Evolutionary conservation across 2,329 filamentous ascomycete genomes (phyloP).

Genomic region (Diaporthe destruens): DNA sequence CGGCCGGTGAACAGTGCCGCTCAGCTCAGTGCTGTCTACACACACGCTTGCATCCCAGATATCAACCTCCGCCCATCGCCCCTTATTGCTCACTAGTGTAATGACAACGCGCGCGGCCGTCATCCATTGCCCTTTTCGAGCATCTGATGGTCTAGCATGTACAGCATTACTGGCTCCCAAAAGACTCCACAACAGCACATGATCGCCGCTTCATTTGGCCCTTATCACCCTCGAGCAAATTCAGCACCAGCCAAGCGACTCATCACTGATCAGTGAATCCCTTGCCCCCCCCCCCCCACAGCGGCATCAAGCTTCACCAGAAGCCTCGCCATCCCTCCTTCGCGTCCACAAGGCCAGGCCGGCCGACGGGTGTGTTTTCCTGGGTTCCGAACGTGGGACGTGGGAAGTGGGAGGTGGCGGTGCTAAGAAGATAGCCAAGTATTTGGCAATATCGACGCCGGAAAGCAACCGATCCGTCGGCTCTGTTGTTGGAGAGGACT

Average conservation of each 20-base stretch:
- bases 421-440: constrained; percentile 2
- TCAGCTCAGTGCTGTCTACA: neutral
- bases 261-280: constrained; percentile 11
- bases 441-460: constrained; percentile 16
- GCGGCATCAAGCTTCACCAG: neutral
- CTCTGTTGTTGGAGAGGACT: constrained; percentile 16
- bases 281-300: neutral
- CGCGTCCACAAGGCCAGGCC: neutral
- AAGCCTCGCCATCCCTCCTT: neutral
- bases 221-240: constrained; percentile 32
- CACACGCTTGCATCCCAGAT: constrained; percentile 7
- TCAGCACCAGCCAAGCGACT: constrained; percentile 25
- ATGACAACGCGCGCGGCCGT: constrained; percentile 28
- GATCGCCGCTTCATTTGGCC: constrained; percentile 31
- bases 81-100: constrained; percentile 27
- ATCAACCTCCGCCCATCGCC: constrained; percentile 6
- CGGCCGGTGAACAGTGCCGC: neutral
- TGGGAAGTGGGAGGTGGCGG: constrained; percentile 3
- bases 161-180: constrained; percentile 24
- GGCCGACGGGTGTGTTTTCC: constrained; percentile 19
- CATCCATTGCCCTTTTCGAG: constrained; percentile 20
- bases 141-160: constrained; percentile 20
- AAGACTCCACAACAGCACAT: constrained; percentile 26
- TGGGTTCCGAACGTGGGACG: neutral
- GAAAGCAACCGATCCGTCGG: constrained; percentile 18